A percentile compares a stretch with the other conserved stretches of the same genome.
phyloP scores from a whole-genome alignment of 2,329 filamentous ascomycete species.

The Neoarthrinium moseri region DNA sequence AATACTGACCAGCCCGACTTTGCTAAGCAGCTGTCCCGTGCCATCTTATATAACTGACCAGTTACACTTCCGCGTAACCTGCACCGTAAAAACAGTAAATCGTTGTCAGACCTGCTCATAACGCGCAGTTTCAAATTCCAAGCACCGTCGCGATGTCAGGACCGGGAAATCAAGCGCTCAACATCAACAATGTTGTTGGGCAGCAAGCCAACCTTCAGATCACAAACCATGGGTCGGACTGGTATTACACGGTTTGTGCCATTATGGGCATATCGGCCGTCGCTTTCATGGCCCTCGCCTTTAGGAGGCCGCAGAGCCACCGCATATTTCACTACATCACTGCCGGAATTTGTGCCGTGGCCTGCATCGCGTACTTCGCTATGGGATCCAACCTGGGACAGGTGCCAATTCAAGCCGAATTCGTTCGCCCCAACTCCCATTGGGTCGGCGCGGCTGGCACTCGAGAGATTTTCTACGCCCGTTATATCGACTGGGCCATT shows the following conservation, averaged over 20 bases:
- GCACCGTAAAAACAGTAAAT: no score
- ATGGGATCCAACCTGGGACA: conserved; percentile 68
- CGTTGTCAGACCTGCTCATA: no score
- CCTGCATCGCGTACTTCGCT: conserved; percentile 62
- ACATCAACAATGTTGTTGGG: conserved; percentile 42
- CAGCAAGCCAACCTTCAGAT: conserved; percentile 57
- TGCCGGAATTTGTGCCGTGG: conserved; percentile 55
- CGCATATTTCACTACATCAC: conserved; percentile 67
- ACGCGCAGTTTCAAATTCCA: no score
- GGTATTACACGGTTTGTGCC: conserved; percentile 61
- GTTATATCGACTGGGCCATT: conserved; percentile 64
- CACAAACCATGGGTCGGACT: conserved; percentile 58
- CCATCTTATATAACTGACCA: no score
- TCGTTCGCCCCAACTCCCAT: conserved; percentile 35
- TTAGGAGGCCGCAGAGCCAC: conserved; percentile 52
- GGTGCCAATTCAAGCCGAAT: conserved; percentile 63
- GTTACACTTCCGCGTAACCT: no score
- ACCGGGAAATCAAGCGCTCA: conserved; percentile 46
- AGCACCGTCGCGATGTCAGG: conserved; percentile 18
- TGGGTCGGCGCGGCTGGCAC: conserved; percentile 46
- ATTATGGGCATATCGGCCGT: conserved; percentile 57
- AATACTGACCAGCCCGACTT: conserved; percentile 11
- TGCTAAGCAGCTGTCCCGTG: no score
- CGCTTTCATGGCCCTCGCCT: conserved; percentile 48
- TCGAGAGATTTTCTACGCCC: conserved; percentile 65